These are phyloP conservation scores for Apiospora phragmitis DNA, from an alignment of 2,329 filamentous ascomycete genomes.

Conservation along the genomic window DNA sequence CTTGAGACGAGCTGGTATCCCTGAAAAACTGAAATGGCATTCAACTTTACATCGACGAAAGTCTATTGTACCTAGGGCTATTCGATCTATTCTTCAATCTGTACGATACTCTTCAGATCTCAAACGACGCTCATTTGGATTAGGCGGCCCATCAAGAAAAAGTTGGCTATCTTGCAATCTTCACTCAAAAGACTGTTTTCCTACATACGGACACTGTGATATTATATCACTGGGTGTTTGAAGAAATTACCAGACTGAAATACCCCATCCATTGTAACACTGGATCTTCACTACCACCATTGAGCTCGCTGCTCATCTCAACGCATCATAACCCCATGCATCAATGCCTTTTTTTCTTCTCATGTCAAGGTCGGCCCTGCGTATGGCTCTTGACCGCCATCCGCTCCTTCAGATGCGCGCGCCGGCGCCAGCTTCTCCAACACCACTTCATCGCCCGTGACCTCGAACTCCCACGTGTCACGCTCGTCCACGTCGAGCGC, in stretches of 20 bases:
- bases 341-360: no score
- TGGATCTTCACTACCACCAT: background rate
- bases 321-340: background rate
- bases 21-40: background rate
- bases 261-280: background rate
- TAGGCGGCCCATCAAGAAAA: background rate
- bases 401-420: background rate
- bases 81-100: background rate
- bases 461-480: background rate
- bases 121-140: background rate
- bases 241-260: no score
- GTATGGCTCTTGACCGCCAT: background rate
- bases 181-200: background rate
- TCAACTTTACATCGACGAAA: background rate
- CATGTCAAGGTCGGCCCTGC: no score
- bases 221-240: background rate
- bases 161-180: background rate
- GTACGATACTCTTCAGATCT: background rate
- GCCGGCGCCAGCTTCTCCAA: constrained; percentile 16
- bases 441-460: constrained; percentile 1
- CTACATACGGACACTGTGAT: background rate
- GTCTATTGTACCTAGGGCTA: background rate
- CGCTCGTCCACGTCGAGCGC: constrained; percentile 5
- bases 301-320: no score
- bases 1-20: background rate